Conservation (phyloP, 164 flowering plant species). For the Protea cynaroides region DNA sequence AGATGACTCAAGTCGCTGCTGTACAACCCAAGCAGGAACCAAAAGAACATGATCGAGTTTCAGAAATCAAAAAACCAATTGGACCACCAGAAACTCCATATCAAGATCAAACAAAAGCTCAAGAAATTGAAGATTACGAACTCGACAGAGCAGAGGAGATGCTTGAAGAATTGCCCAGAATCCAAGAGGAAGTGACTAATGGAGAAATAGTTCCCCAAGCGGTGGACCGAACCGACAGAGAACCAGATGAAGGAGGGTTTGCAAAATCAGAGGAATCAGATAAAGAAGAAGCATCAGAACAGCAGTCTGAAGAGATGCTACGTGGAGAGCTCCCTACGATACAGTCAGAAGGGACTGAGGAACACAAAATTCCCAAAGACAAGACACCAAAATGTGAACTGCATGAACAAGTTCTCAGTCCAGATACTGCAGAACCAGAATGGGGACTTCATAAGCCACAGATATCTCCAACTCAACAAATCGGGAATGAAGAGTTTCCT, state of each 20-base stretch:
- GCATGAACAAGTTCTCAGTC: no score
- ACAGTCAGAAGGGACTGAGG: no score
- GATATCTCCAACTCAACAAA: no score
- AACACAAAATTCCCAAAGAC: no score
- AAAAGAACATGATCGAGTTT: neutral
- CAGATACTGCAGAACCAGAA: no score
- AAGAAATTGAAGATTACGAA: slow-evolving; percentile 8
- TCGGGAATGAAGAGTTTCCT: no score
- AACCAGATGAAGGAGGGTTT: neutral
- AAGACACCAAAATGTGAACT: neutral
- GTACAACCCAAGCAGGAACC: neutral
- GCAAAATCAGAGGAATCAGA: neutral
- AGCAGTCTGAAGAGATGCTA: no score
- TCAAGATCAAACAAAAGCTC: slow-evolving; percentile 2
- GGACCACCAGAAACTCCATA: neutral
- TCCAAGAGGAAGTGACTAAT: neutral
- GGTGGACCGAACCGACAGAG: neutral
- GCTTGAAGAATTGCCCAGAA: no score
- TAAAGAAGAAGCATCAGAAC: no score
- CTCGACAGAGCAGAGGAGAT: no score
- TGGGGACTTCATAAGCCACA: no score
- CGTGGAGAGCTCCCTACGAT: no score
- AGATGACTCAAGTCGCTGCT: neutral
- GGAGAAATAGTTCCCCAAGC: neutral
- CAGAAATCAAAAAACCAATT: neutral